Percentiles rank a stretch among this genome's conserved stretches.
Conservation (phyloP, 1,284 basidiomycete genomes). For the Ustilago loliicola region DNA sequence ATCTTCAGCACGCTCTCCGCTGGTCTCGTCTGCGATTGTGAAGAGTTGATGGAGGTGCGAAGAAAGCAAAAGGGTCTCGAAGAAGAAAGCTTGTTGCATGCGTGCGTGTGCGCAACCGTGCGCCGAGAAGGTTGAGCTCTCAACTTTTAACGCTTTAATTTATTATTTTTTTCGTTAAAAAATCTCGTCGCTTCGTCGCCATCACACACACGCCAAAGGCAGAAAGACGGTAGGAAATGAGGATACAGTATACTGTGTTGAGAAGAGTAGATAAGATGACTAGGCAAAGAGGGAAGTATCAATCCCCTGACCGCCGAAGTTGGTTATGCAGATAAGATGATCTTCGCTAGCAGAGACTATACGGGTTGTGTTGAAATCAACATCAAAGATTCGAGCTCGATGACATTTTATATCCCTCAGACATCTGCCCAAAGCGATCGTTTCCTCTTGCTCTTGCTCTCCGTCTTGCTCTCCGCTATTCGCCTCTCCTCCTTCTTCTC, state of each 20-base stretch:
- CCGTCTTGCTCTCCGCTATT: too few relatives aligned
- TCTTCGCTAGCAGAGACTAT: conserved; percentile 60
- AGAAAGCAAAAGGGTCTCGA: background rate
- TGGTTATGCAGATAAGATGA: conserved; percentile 49
- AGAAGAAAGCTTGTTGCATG: conserved; percentile 6
- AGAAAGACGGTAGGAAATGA: background rate
- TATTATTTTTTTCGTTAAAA: background rate
- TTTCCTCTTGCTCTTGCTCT: too few relatives aligned
- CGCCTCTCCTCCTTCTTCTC: background rate
- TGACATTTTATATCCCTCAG: conserved; percentile 38
- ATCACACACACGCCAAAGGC: background rate
- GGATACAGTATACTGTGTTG: background rate
- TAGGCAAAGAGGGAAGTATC: conserved; percentile 50
- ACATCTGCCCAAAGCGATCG: conserved; percentile 11
- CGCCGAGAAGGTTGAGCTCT: background rate
- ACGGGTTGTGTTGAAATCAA: conserved; percentile 53
- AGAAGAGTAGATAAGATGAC: background rate
- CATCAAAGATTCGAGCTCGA: conserved; percentile 50
- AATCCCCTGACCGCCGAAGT: conserved; percentile 47
- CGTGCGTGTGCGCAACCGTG: conserved; percentile 6
- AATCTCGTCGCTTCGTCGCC: background rate
- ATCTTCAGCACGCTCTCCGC: conserved; percentile 3
- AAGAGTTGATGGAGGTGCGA: background rate
- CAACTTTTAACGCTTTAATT: conserved; percentile 1
- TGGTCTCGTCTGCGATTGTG: background rate